A percentile compares a stretch with the other conserved stretches of the same genome.
Evolutionary conservation across 805 yeast genomes (phyloP).

Genomic region (Clavispora santaluciae): DNA sequence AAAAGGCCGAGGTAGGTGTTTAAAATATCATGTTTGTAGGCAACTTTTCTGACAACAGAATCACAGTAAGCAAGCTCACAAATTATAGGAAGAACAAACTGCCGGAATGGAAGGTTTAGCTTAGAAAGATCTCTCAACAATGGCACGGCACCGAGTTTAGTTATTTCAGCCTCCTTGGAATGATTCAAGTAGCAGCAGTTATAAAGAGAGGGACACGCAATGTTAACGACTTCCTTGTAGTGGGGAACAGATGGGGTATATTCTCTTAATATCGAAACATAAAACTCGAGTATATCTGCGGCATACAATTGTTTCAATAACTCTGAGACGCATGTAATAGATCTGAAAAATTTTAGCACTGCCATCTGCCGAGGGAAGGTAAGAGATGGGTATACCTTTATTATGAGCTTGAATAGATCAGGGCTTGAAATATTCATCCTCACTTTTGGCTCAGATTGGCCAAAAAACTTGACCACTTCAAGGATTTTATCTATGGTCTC

Average conservation of each 20-base stretch:
- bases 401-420: constrained; percentile 38
- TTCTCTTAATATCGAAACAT: constrained; percentile 28
- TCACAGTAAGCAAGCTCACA: constrained; percentile 50
- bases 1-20: constrained; percentile 36
- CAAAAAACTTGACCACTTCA: constrained; percentile 37
- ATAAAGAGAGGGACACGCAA: constrained; percentile 45
- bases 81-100: constrained; percentile 48
- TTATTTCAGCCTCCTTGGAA: constrained; percentile 41
- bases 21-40: constrained; percentile 36
- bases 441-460: constrained; percentile 44
- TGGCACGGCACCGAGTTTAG: constrained; percentile 44
- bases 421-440: constrained; percentile 33
- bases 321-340: constrained; percentile 35
- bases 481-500: constrained; percentile 28
- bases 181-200: constrained; percentile 49
- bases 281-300: constrained; percentile 42
- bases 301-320: constrained; percentile 26
- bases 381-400: constrained; percentile 34
- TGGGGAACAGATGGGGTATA: constrained; percentile 25
- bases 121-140: constrained; percentile 35
- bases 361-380: constrained; percentile 28
- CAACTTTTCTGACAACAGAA: constrained; percentile 29
- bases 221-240: constrained; percentile 39
- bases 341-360: constrained; percentile 42
- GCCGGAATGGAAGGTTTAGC: constrained; percentile 42